Percentiles rank a stretch among this genome's conserved stretches.
Evolutionary conservation across 208 protist genomes (phyloP).

Genomic region (Wallacemonas sp.): DNA sequence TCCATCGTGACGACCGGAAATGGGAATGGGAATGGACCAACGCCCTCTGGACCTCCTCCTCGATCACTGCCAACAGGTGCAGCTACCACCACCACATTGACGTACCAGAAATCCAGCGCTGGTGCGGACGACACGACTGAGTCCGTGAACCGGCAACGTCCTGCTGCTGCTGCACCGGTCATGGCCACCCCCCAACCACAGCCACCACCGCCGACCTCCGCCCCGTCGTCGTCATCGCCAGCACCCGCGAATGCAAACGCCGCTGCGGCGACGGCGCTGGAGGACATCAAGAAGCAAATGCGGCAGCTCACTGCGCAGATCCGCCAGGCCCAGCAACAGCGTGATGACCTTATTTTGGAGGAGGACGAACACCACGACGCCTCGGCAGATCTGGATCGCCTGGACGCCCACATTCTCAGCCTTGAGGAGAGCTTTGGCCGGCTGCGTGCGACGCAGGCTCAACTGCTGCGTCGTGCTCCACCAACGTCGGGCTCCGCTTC

Average conservation of each 20-base stretch:
- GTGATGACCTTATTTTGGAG: slow-evolving; percentile 68
- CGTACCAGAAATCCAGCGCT: too few relatives aligned
- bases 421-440: slow-evolving; percentile 50
- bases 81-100: background rate
- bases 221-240: background rate
- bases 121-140: too few relatives aligned
- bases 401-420: slow-evolving; percentile 41
- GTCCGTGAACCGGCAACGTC: too few relatives aligned
- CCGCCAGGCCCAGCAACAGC: slow-evolving; percentile 41
- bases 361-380: slow-evolving; percentile 77
- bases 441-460: slow-evolving; percentile 48
- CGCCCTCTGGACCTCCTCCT: background rate
- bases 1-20: background rate
- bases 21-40: too few relatives aligned
- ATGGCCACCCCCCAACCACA: background rate
- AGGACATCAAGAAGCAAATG: slow-evolving; percentile 55
- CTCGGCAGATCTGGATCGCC: slow-evolving; percentile 27
- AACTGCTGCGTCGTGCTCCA: slow-evolving; percentile 42
- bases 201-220: background rate
- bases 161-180: too few relatives aligned
- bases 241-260: background rate
- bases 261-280: slow-evolving; percentile 15
- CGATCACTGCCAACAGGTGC: background rate
- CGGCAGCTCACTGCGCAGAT: slow-evolving; percentile 41
- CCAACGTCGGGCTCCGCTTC: slow-evolving; percentile 25